Evolutionary conservation across 2,329 filamentous ascomycete genomes (phyloP), one percentile per base, ranked within the genome.

Genomic region (Cordyceps cicadae): DNA sequence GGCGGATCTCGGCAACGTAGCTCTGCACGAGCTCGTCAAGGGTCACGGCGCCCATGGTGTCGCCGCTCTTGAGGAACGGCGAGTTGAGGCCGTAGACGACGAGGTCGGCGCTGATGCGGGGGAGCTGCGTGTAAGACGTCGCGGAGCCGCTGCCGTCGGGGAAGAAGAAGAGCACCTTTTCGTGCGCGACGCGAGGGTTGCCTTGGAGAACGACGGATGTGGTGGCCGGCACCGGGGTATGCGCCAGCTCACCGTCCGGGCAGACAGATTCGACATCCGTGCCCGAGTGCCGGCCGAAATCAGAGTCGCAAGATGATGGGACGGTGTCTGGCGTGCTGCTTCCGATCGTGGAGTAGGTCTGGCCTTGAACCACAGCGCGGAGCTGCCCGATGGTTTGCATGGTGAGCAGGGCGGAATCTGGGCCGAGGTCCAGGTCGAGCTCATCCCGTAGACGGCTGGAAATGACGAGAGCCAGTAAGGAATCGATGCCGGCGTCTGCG

Each of bases 401-500:
- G 43, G 43, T 45, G 43, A 50, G 46, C 11, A 50, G 24, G 24
- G 46, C 11, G 14, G 46, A 50, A 50, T 45, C 43, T 45, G 52
- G 15, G 12, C 77, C 72, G 17, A 86, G 68, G 62, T 83, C 77
- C n/a, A 85, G 70, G 43, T 82, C 81, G 7, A 85, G 70, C 45
- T 85, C 81, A 66, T 86, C 83, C 19, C 81, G 79, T 57, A 86
- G 77, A 24, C 81, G 76, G 32, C 80, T 81, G 21, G 76, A 77
- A 39, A 86, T 81, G 2, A 81, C 83, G 49, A 87, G 71, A 2
- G 81, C 77, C 75, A 87, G 81, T 15, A 87, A 74, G 0, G 83
- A 86, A 69, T 87, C 84, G 15, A 85, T 79, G 34, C 84, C 84
- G 4, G 84, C 74, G 63, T 86, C 82, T 2, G 76, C 72, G 67